Conservation (phyloP, 1,139 yeast species). For the Yamadazyma oceani region DNA sequence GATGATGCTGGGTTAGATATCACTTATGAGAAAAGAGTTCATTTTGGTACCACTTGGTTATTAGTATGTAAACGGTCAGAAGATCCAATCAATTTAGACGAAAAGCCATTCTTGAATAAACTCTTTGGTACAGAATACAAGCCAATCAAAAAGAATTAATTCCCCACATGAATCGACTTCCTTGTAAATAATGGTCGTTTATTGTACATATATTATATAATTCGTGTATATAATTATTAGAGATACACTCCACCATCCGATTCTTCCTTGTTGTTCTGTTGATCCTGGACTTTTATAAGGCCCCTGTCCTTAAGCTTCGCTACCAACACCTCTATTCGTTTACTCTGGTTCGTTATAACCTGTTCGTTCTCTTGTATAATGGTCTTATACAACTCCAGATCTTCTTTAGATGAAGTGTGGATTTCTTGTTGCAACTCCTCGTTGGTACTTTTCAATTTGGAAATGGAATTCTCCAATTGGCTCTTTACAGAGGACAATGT, state of each 20-base stretch:
- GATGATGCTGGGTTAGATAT: slow-evolving; percentile 84
- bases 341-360: slow-evolving; percentile 30
- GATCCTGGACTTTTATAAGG: too few relatives aligned
- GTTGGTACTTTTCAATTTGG: slow-evolving; percentile 35
- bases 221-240: slow-evolving; percentile 5
- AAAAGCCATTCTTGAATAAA: slow-evolving; percentile 45
- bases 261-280: too few relatives aligned
- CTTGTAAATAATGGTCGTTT: slow-evolving; percentile 2
- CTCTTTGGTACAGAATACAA: slow-evolving; percentile 40
- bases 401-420: slow-evolving; percentile 19
- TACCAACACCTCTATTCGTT: slow-evolving; percentile 22
- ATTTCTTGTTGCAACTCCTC: slow-evolving; percentile 29
- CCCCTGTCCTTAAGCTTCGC: slow-evolving; percentile 31
- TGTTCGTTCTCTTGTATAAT: slow-evolving; percentile 34
- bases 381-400: slow-evolving; percentile 27
- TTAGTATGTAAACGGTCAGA: slow-evolving; percentile 72
- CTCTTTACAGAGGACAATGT: slow-evolving; percentile 23
- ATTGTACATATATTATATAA: slow-evolving; percentile 9
- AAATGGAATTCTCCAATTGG: slow-evolving; percentile 28
- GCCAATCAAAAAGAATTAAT: slow-evolving; percentile 24
- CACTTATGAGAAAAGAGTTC: slow-evolving; percentile 75
- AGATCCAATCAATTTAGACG: slow-evolving; percentile 49
- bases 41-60: slow-evolving; percentile 94
- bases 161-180: too few relatives aligned
- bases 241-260: slow-evolving; percentile 19